Base-by-base conservation (phyloP, 441 rosid genomes). In the Dalechampia spathulata region DNA sequence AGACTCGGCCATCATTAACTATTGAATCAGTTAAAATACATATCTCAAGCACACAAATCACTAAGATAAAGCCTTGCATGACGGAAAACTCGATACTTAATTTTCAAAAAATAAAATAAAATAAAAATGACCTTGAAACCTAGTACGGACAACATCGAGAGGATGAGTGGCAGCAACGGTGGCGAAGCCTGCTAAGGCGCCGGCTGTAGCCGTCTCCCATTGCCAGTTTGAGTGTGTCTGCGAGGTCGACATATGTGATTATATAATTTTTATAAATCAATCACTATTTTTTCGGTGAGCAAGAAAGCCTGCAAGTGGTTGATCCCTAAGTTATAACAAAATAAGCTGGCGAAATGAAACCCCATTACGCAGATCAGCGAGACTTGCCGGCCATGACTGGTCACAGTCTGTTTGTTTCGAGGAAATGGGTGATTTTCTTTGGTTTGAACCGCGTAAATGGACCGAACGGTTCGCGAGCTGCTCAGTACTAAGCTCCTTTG, bases 171-270 rank as follows among this genome's bases (percentile, higher is more conserved):
- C 72, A 15, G 96, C 78, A 25, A 88, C 94, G 7, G 98, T 91
- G 58, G 87, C 83, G 74, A 91, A 86, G 28, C 98, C 98, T 1
- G 98, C 94, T 17, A 80, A 62, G 65, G 83, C 91, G 19, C 98
- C 95, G 38, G 98, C 96, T 14, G 77, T 72, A 66, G 96, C 88
- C 57, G 78, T 86, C 76, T 86, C 86, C 98, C 95, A 86, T 66
- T 80, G 89, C 96, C 85, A 76, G 37, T 34, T 71, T 37, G 67
- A 44, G 58, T 21, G 64, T 15, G 70, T 16, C 55, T 46, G 61
- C 17, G 59, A 52, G 52, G 53, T 44, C 7, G 54, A 11, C 69
- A 63, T 66, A 43, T 28, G 17, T 52, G 15, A 17, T 42, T 26
- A n/a, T n/a, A n/a, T n/a, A n/a, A n/a, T n/a, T n/a, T n/a, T n/a